These are phyloP conservation scores for Collybia sordida DNA, from an alignment of 768 basidiomycete genomes.

Conservation along the genomic window DNA sequence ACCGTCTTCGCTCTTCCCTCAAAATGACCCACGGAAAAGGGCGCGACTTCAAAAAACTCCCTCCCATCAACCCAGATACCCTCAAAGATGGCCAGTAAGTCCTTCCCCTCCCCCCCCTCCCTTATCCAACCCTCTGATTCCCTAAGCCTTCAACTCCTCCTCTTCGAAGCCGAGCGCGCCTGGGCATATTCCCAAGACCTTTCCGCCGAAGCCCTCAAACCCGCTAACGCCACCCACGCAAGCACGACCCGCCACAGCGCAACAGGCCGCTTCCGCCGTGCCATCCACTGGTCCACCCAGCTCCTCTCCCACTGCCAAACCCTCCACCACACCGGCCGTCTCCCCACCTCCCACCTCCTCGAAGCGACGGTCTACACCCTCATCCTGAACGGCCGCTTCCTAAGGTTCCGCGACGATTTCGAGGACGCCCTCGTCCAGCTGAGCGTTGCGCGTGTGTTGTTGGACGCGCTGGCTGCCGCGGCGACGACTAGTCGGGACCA, in stretches of 20 bases:
- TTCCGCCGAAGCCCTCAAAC: constrained; percentile 45
- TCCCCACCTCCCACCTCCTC: constrained; percentile 58
- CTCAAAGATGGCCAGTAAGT: constrained; percentile 85
- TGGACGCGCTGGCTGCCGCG: constrained; percentile 62
- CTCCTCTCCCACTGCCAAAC: constrained; percentile 72
- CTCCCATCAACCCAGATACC: constrained; percentile 62
- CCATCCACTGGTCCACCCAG: constrained; percentile 76
- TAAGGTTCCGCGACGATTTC: constrained; percentile 74
- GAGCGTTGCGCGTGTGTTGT: constrained; percentile 70
- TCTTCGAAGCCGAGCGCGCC: constrained; percentile 90
- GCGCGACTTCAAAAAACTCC: constrained; percentile 84
- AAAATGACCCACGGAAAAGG: constrained; percentile 89
- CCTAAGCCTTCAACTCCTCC: constrained; percentile 72
- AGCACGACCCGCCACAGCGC: constrained; percentile 67
- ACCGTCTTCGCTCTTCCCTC: constrained; percentile 79
- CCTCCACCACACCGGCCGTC: constrained; percentile 49
- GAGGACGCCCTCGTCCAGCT: constrained; percentile 76
- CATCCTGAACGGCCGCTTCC: constrained; percentile 79
- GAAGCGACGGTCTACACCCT: constrained; percentile 80
- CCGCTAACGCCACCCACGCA: constrained; percentile 50
- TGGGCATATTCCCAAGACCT: constrained; percentile 91
- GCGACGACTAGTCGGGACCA: constrained; percentile 81
- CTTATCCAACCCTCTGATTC: constrained; percentile 8
- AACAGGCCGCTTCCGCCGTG: constrained; percentile 78
- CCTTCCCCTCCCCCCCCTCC: constrained; percentile 6